phyloP scores from a whole-genome alignment of 2,329 filamentous ascomycete species.

The Venturia pyrina region DNA sequence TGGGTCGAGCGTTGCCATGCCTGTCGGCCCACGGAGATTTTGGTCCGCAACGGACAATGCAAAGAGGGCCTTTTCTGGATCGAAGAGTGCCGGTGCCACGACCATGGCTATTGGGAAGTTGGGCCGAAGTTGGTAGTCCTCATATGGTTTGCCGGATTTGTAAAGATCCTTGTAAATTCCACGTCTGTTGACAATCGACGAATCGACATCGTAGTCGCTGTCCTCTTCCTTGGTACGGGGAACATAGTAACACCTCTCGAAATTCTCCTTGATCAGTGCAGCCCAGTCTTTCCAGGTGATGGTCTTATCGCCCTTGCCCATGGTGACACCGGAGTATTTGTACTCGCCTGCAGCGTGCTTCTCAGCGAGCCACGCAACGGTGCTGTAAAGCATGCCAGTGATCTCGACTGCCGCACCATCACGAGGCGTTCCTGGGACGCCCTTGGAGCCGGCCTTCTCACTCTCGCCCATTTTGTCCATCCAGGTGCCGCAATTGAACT shows the following conservation, averaged over 20 bases:
- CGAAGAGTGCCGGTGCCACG: conserved; percentile 81
- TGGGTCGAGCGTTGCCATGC: conserved; percentile 94
- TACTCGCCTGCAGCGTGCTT: conserved; percentile 62
- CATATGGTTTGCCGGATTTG: conserved; percentile 85
- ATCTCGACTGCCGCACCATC: conserved; percentile 95
- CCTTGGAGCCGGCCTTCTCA: conserved; percentile 79
- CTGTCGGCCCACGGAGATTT: conserved; percentile 71
- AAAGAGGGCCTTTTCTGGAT: conserved; percentile 63
- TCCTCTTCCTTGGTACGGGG: conserved; percentile 63
- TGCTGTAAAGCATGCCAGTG: conserved; percentile 85
- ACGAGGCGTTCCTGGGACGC: conserved; percentile 88
- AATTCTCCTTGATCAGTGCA: conserved; percentile 66
- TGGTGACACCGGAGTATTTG: conserved; percentile 60
- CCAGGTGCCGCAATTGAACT: conserved; percentile 95
- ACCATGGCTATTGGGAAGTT: conserved; percentile 97
- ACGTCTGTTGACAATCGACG: conserved; percentile 70
- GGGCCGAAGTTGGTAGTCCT: conserved; percentile 90
- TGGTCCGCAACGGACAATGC: conserved; percentile 74
- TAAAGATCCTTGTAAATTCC: conserved; percentile 99
- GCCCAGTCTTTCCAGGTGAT: conserved; percentile 76
- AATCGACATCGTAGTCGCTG: conserved; percentile 66
- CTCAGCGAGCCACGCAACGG: conserved; percentile 65
- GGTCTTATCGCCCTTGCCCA: conserved; percentile 40
- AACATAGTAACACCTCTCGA: conserved; percentile 87
- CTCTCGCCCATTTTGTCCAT: conserved; percentile 99